Conservation (phyloP, 225 moss, liverwort and hornwort genomes). For the Asterella californica region DNA sequence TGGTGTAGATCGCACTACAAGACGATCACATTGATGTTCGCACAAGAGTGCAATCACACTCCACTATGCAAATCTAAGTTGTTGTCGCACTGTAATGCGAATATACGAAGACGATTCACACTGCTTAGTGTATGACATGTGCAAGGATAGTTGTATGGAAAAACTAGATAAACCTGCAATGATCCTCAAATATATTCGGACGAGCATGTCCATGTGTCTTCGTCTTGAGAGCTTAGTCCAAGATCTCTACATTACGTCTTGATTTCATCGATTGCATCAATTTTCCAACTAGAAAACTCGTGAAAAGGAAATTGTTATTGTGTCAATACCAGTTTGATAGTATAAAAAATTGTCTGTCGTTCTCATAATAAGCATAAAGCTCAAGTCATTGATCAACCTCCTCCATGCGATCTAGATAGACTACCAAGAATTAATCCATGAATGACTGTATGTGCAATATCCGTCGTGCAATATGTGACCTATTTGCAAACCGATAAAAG, state of each 20-base stretch:
- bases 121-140: too few relatives aligned
- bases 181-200: constrained; percentile 44
- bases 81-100: too few relatives aligned
- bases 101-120: too few relatives aligned
- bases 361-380: background rate
- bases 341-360: background rate
- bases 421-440: background rate
- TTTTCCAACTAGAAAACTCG: background rate
- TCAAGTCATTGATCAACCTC: background rate
- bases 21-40: too few relatives aligned
- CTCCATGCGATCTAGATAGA: background rate
- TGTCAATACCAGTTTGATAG: background rate
- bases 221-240: constrained; percentile 59
- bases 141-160: background rate
- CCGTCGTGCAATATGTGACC: too few relatives aligned
- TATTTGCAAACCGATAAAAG: too few relatives aligned
- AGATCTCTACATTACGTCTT: constrained; percentile 70
- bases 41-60: too few relatives aligned
- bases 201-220: constrained; percentile 46
- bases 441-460: too few relatives aligned
- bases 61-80: too few relatives aligned
- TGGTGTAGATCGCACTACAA: too few relatives aligned
- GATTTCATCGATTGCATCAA: constrained; percentile 61
- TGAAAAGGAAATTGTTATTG: background rate
- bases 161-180: constrained; percentile 53